A percentile compares a stretch with the other conserved stretches of the same genome.
Evolutionary conservation across 352 stramenopile species (phyloP).

Genomic region (Phytopythium kandeliae): DNA sequence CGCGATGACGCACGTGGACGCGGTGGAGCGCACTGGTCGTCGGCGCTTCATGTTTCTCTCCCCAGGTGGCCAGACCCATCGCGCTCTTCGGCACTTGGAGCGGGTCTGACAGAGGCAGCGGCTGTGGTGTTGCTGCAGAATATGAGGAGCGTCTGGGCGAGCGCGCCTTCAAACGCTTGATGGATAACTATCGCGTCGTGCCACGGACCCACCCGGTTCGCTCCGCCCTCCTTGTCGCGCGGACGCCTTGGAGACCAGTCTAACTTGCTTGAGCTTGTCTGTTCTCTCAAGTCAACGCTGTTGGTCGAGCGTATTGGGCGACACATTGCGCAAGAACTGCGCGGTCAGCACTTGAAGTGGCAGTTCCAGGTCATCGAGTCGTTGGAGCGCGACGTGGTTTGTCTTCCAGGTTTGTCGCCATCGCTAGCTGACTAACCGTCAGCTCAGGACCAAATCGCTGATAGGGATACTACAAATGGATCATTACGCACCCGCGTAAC

Average conservation of each 20-base stretch:
- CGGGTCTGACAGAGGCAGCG: background rate
- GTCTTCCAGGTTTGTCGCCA: conserved; percentile 22
- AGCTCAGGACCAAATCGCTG: no score
- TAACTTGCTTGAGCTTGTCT: no score
- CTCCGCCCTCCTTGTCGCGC: no score
- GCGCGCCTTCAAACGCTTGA: conserved; percentile 36
- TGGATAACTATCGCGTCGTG: conserved; percentile 33
- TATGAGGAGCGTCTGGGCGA: conserved; percentile 45
- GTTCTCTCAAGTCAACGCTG: conserved; percentile 28
- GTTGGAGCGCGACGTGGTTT: conserved; percentile 64
- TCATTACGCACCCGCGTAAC: no score
- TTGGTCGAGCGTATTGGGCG: conserved; percentile 43
- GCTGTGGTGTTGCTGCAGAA: conserved; percentile 5
- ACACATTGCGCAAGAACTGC: conserved; percentile 38
- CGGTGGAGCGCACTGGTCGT: conserved; percentile 41
- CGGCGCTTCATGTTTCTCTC: conserved; percentile 65
- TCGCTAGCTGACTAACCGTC: no score
- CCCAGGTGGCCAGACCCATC: conserved; percentile 10
- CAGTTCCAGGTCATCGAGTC: conserved; percentile 63
- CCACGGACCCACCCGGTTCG: conserved; percentile 39
- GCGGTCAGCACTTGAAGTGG: conserved; percentile 50
- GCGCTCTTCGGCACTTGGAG: background rate
- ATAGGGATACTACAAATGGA: no score
- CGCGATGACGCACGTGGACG: conserved; percentile 45
- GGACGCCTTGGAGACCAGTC: no score